Evolutionary conservation across 2,329 filamentous ascomycete genomes (phyloP).

Genomic region (Nemania diffusa): DNA sequence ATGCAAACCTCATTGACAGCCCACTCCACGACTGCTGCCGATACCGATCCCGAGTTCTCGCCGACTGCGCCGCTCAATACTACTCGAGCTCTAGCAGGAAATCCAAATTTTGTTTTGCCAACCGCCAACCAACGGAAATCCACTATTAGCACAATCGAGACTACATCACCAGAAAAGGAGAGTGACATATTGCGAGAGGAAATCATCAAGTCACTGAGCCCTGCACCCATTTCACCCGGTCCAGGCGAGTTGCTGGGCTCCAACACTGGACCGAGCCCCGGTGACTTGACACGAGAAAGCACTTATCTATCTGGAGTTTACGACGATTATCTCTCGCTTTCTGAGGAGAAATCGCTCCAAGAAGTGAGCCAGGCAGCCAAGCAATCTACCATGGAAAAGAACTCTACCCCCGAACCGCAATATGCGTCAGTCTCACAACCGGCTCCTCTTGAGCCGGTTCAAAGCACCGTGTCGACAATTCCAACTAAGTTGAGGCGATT

Average conservation of each 20-base stretch:
- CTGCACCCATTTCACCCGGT: slow-evolving; percentile 51
- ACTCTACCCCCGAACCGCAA: slow-evolving; percentile 3
- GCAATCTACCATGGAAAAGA: slow-evolving; percentile 31
- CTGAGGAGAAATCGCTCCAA: slow-evolving; percentile 54
- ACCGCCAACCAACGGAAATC: slow-evolving; percentile 54
- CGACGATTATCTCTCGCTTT: slow-evolving; percentile 71
- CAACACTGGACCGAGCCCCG: slow-evolving; percentile 32
- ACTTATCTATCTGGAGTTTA: slow-evolving; percentile 73
- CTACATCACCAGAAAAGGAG: slow-evolving; percentile 69
- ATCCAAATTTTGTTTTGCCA: slow-evolving; percentile 51
- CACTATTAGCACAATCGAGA: slow-evolving; percentile 61
- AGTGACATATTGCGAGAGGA: slow-evolving; percentile 78
- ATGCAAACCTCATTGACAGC: slow-evolving; percentile 33
- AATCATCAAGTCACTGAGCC: slow-evolving; percentile 75
- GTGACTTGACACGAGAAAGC: slow-evolving; percentile 60
- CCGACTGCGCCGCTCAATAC: slow-evolving; percentile 60
- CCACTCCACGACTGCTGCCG: slow-evolving; percentile 30
- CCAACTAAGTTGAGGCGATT: slow-evolving; percentile 48
- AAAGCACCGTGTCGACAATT: slow-evolving; percentile 30
- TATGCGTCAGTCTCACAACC: slow-evolving; percentile 35
- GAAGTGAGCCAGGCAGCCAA: slow-evolving; percentile 46
- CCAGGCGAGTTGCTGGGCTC: slow-evolving; percentile 29
- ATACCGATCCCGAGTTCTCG: slow-evolving; percentile 48
- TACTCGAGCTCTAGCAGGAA: slow-evolving; percentile 50
- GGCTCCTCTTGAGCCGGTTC: slow-evolving; percentile 38